Percentiles rank a stretch among this genome's conserved stretches.
These are phyloP conservation scores for Fusarium sp. DNA, from an alignment of 2,329 filamentous ascomycete species.

Conservation along the genomic window DNA sequence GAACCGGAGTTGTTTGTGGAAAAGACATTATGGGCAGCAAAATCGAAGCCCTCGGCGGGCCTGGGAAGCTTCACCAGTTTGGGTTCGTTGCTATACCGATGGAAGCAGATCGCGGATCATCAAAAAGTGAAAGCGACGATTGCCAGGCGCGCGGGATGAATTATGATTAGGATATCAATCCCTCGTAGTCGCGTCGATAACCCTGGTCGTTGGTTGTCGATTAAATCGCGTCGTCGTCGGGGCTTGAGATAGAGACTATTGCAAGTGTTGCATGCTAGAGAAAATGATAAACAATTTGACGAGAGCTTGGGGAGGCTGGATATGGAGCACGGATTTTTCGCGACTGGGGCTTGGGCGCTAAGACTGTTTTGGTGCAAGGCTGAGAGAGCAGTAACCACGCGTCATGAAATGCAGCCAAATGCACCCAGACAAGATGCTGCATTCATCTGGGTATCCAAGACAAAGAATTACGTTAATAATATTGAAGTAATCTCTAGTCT, in stretches of 20 bases:
- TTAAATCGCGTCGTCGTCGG: conserved; percentile 39
- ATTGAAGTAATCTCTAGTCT: not conserved
- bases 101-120: conserved; percentile 46
- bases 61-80: conserved; percentile 46
- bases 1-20: conserved; percentile 71
- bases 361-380: conserved; percentile 51
- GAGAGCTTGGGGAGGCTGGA: conserved; percentile 51
- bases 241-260: conserved; percentile 33
- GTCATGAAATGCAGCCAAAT: conserved; percentile 17
- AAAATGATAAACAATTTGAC: conserved; percentile 47
- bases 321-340: conserved; percentile 53
- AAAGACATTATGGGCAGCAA: conserved; percentile 62
- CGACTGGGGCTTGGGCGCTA: conserved; percentile 50
- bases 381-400: conserved; percentile 43
- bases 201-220: conserved; percentile 25
- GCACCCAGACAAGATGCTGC: not conserved
- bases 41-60: conserved; percentile 46
- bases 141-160: conserved; percentile 27
- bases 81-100: conserved; percentile 40
- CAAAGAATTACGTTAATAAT: not conserved
- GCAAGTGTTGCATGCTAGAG: conserved; percentile 35
- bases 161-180: conserved; percentile 20
- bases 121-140: conserved; percentile 41
- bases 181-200: conserved; percentile 28
- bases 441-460: not conserved